A percentile compares a stretch with the other conserved stretches of the same genome.
Evolutionary conservation across 179 eudicot species (phyloP).

Genomic region (Amaranthus tricolor): DNA sequence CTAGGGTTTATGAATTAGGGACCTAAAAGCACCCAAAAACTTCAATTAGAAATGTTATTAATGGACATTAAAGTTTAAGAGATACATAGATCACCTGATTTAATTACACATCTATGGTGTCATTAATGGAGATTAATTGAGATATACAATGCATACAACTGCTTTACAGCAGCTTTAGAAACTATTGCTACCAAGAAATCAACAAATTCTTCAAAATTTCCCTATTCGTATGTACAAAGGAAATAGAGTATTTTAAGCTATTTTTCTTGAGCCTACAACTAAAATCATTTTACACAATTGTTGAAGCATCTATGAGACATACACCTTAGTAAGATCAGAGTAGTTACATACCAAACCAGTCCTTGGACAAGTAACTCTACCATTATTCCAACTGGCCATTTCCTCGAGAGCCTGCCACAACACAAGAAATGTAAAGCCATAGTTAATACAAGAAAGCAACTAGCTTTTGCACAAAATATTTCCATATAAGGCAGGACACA

Average conservation of each 20-base stretch:
- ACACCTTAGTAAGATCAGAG: conserved; percentile 64
- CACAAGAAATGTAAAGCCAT: conserved; percentile 14
- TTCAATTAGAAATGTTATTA: too few relatives aligned
- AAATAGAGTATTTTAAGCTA: background rate
- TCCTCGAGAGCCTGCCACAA: conserved; percentile 84
- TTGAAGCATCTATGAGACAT: conserved; percentile 48
- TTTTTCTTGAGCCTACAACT: conserved; percentile 1
- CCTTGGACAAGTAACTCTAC: conserved; percentile 85
- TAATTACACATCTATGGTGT: too few relatives aligned
- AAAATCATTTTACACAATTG: conserved; percentile 11
- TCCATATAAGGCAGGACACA: background rate
- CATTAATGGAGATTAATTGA: too few relatives aligned
- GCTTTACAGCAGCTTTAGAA: too few relatives aligned
- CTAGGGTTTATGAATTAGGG: too few relatives aligned
- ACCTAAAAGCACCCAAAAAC: too few relatives aligned
- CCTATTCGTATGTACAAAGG: conserved; percentile 21
- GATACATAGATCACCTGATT: too few relatives aligned
- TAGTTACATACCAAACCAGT: conserved; percentile 68
- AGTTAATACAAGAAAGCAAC: background rate
- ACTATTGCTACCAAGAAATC: too few relatives aligned
- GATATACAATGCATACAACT: too few relatives aligned
- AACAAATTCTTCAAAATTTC: conserved; percentile 12
- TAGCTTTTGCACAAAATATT: background rate
- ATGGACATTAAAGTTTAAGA: too few relatives aligned
- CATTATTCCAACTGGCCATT: conserved; percentile 77